Evolutionary conservation across 2,329 filamentous ascomycete genomes (phyloP), one percentile per base, ranked within the genome.

Genomic region (Penicillium decumbens): DNA sequence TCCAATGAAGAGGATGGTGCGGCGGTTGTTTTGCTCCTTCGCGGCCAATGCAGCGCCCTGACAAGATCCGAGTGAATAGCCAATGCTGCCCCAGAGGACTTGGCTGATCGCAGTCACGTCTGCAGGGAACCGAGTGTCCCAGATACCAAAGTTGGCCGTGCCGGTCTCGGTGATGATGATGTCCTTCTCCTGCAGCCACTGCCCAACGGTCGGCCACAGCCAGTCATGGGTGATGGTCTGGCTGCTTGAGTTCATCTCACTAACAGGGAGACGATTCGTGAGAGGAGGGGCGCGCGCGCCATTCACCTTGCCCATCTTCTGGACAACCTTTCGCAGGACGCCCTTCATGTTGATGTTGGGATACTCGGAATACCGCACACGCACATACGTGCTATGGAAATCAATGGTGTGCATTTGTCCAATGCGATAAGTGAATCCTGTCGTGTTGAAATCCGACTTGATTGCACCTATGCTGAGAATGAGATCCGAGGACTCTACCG

Each of bases 151-250:
- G 72, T 90, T 92, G 50, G 89, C 78, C 0, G 90, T 95, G 33
- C 89, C 90, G 2, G 89, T 95, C 68, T 95, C 90, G 0, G 89
- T 92, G 43, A 95, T 80, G 47, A 95, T 76, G 49, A 95, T 81
- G 62, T 95, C 90, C 40, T 83, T 77, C 46, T 83, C 75, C 46
- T 79, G 77, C 8, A 95, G 73, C 76, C 87, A 95, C 54, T 84
- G 77, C 32, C 87, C 84, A 13, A 93, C 75, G 33, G 80, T 80
- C 0, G 87, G 86, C 88, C 89, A 95, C 67, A 95, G 79, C 50
- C 70, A 73, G 28, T 74, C 72, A 45, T 82, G 80, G 1, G 71
- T 74, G 29, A 82, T 76, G 2, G 60, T 62, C 24, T 67, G 66
- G 15, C 68, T 57, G 27, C 59, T 57, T 3, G 67, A 66, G 27